These are phyloP conservation scores for Atalantia buxifolia DNA, from an alignment of 345 rosid species.

Conservation along the genomic window DNA sequence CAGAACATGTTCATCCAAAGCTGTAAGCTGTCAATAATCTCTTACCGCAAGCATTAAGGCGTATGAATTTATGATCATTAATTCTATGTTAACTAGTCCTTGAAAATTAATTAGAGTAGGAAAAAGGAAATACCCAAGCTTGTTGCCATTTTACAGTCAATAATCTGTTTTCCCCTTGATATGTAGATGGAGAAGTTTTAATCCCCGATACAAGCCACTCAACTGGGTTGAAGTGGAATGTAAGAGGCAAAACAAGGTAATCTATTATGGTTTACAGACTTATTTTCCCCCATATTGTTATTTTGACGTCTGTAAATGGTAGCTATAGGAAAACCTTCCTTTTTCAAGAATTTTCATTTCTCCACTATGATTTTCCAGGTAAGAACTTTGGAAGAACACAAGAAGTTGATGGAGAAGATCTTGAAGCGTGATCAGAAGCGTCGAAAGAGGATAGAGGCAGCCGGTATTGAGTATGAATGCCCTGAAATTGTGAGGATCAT, in stretches of 20 bases:
- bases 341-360: neutral
- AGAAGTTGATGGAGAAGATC: slow-evolving; percentile 63
- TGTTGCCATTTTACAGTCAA: neutral
- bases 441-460: slow-evolving; percentile 64
- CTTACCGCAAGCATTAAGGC: neutral
- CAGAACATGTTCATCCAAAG: slow-evolving; percentile 69
- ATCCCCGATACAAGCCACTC: slow-evolving; percentile 47
- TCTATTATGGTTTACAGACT: neutral
- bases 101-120: neutral
- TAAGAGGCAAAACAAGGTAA: slow-evolving; percentile 66
- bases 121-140: neutral
- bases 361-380: slow-evolving; percentile 39
- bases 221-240: slow-evolving; percentile 59
- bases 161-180: neutral
- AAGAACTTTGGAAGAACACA: slow-evolving; percentile 80
- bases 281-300: neutral
- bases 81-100: neutral
- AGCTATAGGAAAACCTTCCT: neutral
- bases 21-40: slow-evolving; percentile 40
- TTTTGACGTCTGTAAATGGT: neutral
- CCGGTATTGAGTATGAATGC: slow-evolving; percentile 82
- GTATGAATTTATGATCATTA: neutral
- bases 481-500: slow-evolving; percentile 73
- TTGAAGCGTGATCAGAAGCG: slow-evolving; percentile 60
- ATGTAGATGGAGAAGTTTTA: slow-evolving; percentile 79